Conservation (phyloP, 352 stramenopile genomes). For the Globisporangium splendens region DNA sequence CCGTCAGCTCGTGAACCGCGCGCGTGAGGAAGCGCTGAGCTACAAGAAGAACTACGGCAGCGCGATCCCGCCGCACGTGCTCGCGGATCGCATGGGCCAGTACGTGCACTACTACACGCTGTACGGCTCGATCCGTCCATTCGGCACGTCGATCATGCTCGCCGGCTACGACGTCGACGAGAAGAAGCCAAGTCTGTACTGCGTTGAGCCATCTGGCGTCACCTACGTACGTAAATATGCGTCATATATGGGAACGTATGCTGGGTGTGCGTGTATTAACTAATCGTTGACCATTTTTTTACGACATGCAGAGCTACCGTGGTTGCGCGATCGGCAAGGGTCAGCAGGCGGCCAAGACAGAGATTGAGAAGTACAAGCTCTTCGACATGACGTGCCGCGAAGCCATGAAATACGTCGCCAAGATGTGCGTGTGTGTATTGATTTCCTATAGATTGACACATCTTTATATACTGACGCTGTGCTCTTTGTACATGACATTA, state of each 20-base stretch:
- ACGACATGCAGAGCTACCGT: conserved; percentile 90
- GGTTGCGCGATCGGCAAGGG: conserved; percentile 97
- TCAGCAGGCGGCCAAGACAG: conserved; percentile 97
- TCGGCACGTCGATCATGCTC: conserved; percentile 95
- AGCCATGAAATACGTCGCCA: conserved; percentile 97
- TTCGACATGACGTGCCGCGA: conserved; percentile 93
- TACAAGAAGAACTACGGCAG: conserved; percentile 98
- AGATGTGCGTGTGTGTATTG: conserved; percentile 81
- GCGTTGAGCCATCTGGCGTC: conserved; percentile 92
- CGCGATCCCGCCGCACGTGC: conserved; percentile 89
- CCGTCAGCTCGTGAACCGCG: conserved; percentile 94
- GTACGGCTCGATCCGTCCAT: conserved; percentile 96
- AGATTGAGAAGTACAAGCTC: conserved; percentile 98
- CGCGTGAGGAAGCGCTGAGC: conserved; percentile 90
- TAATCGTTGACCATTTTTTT: neutral
- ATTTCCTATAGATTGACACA: too few relatives aligned
- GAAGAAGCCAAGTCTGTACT: conserved; percentile 87
- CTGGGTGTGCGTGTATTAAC: neutral
- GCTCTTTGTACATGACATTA: conserved; percentile 18
- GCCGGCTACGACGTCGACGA: conserved; percentile 94
- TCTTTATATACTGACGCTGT: too few relatives aligned
- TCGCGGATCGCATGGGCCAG: conserved; percentile 93
- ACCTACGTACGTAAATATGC: conserved; percentile 65
- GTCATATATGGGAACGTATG: neutral
- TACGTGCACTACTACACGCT: conserved; percentile 99